Base-by-base conservation (phyloP, 495 filamentous ascomycete species). In the Cercophora newfieldiana region DNA sequence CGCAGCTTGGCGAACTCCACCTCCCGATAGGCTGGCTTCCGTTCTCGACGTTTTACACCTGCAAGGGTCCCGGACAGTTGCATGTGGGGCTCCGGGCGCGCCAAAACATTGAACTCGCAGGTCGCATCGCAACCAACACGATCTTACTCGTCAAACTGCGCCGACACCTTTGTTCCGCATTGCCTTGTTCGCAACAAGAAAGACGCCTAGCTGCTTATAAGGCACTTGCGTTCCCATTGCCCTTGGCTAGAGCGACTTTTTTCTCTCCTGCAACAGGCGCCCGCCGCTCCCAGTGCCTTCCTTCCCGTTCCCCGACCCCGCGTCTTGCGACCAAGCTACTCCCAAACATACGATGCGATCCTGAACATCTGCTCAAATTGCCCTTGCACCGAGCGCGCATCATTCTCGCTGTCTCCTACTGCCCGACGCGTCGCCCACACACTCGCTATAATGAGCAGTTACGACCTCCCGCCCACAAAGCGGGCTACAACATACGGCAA, bases 401-500 rank as follows among this genome's bases (percentile, higher is more conserved):
- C 7, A 8, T 6, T 53, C 7, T 28, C 22, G 24, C 24, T 8
- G 22, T 25, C 26, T 2, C 22, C n/a, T 19, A 7, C 22, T 53
- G 50, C 12, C 37, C 10, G 16, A 33, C 51, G 24, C 18, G 21
- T n/a, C 28, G 18, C 61, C 47, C 26, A 19, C 2, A 72, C 51
- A 56, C 78, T 80, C 78, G 72, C 71, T 16, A 74, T 54, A 10
- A 72, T 70, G 51, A 71, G 68, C 26, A 78, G 80, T 29, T 37
- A 72, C 48, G 74, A 75, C 60, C 75, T 75, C 64, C 69, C 71
- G 29, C 72, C 76, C 58, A 78, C 75, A 63, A 78, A 69, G 66
- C 74, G 69, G 28, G 58, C 74, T 26, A 73, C 64, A 16, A 82
- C 80, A 10, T 82, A 82, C 65, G 80, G 80, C 44, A 81, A 76